Evolutionary conservation across 306 rosid species (phyloP).

Genomic region (Pyrus betulifolia): DNA sequence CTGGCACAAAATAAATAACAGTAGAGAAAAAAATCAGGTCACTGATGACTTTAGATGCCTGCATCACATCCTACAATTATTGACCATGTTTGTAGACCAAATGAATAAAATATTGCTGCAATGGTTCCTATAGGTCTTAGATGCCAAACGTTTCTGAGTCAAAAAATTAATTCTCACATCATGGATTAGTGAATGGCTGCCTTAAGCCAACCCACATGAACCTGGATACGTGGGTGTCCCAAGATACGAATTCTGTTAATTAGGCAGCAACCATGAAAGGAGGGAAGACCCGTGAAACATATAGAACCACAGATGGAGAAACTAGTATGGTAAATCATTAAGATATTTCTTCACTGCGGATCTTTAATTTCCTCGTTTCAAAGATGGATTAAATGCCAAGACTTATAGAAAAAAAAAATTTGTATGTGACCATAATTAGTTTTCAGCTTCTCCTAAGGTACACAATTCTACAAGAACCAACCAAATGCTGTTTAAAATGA

Average conservation of each 20-base stretch:
- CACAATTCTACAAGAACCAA: neutral
- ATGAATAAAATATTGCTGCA: neutral
- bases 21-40: conserved; percentile 14
- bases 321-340: neutral
- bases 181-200: neutral
- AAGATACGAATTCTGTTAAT: neutral
- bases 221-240: neutral
- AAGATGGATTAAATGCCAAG: neutral
- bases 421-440: neutral
- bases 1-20: conserved; percentile 40
- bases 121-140: neutral
- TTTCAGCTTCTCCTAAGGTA: neutral
- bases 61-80: neutral
- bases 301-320: neutral
- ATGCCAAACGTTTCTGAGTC: neutral
- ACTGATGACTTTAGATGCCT: conserved; percentile 2
- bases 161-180: neutral
- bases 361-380: neutral
- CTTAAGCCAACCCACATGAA: neutral
- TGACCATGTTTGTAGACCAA: neutral
- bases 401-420: neutral
- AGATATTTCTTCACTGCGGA: neutral
- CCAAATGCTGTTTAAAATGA: neutral
- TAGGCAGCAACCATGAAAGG: neutral
- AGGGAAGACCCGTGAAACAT: neutral